A percentile compares a stretch with the other conserved stretches of the same genome.
phyloP scores from a whole-genome alignment of 352 stramenopile genomes.

The Pythium diclinum region DNA sequence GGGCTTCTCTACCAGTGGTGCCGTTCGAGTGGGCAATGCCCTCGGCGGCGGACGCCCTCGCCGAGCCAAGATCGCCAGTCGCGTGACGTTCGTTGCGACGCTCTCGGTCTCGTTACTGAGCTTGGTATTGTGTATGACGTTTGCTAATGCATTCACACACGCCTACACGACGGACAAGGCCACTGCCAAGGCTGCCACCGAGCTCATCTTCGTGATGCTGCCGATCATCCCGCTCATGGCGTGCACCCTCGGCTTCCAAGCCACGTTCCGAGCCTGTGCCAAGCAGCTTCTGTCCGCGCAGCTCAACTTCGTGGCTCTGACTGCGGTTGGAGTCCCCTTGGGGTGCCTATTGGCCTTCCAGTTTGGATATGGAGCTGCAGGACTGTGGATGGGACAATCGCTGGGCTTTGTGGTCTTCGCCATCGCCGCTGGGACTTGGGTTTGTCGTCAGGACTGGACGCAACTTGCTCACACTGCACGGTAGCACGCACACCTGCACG shows the following conservation, averaged over 20 bases:
- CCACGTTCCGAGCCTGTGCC: conserved; percentile 44
- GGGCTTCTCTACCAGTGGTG: conserved; percentile 44
- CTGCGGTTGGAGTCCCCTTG: conserved; percentile 46
- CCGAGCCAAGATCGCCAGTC: conserved; percentile 38
- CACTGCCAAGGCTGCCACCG: conserved; percentile 27
- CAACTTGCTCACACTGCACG: conserved; percentile 47
- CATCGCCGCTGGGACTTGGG: conserved; percentile 36
- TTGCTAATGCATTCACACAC: conserved; percentile 37
- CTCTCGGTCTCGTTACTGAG: conserved; percentile 30
- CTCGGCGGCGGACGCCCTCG: conserved; percentile 45
- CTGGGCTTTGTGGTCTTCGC: conserved; percentile 39
- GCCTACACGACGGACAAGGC: conserved; percentile 39
- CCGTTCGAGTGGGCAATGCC: conserved; percentile 58
- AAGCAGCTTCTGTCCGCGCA: conserved; percentile 47
- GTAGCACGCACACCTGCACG: conserved; percentile 39
- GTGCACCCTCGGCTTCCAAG: conserved; percentile 40
- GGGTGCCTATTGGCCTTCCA: conserved; percentile 41
- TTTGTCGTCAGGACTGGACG: conserved; percentile 50
- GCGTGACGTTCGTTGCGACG: conserved; percentile 16
- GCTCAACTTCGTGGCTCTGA: conserved; percentile 53
- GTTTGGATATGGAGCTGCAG: conserved; percentile 39
- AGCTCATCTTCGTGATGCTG: conserved; percentile 35
- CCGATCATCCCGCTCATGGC: conserved; percentile 37
- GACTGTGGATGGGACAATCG: conserved; percentile 58
- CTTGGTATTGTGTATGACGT: conserved; percentile 28